Base-by-base conservation (phyloP, 306 rosid species). In the Quercus agrifolia region DNA sequence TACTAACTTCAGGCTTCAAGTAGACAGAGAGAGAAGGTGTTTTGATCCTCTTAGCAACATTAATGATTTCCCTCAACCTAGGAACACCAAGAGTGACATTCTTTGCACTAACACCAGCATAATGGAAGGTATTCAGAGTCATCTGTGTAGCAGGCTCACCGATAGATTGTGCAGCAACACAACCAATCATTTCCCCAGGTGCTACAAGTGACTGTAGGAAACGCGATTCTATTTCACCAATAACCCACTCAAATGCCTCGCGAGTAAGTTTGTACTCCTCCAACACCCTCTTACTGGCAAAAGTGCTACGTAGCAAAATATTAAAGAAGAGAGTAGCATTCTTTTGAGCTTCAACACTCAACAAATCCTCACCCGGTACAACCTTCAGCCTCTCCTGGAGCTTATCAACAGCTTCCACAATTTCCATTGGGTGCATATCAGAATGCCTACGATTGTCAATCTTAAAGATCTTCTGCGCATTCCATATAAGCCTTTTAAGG, bases 101-200 rank as follows among this genome's bases (percentile, higher is more conserved):
- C 92, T 95, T 95, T 59, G 99, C 99, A 91, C 99, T 95, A 59
- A 95, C 99, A 91, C 99, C 99, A 79, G 99, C 99, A 83, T 91
- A 95, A 54, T 95, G 99, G 84, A 95, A 95, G 71, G 99, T 95
- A 88, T 95, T 95, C n/a, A 95, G 93, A 69, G 99, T 95, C 99
- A 95, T 95, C 91, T 95, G 99, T 77, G 99, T 95, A 25, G 99
- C 99, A 66, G 99, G 99, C 67, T 95, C 98, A 76, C 99, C 99
- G 74, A 95, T 95, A 62, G 97, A 95, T 71, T 95, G 99, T 51
- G 99, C 99, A 69, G 99, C 99, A 49, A 95, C 96, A 67, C 98
- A 93, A 61, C 99, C 99, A 83, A 95, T 95, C 99, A 95, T 95
- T 86, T 95, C 99, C 7, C 99, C 99, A 51, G 98, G 96, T 30